Evolutionary conservation across 1,284 basidiomycete genomes (phyloP).

Genomic region (Tylopilus sp.): DNA sequence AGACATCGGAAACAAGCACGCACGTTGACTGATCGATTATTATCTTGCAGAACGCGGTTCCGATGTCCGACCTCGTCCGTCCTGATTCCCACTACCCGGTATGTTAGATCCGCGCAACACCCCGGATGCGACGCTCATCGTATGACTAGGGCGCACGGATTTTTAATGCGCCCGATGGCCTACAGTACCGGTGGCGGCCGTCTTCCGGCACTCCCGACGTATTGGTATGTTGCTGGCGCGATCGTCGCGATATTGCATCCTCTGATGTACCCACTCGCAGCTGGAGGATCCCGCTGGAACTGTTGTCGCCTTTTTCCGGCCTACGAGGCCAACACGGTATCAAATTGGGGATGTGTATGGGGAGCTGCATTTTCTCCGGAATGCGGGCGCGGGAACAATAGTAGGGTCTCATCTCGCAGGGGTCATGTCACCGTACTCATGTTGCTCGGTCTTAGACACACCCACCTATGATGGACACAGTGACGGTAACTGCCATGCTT

Average conservation of each 20-base stretch:
- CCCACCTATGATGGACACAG: conserved; percentile 82
- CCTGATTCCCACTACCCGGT: conserved; percentile 58
- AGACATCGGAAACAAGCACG: conserved; percentile 1
- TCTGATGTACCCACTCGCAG: conserved; percentile 37
- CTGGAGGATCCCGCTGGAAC: conserved; percentile 65
- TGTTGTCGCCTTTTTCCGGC: conserved; percentile 74
- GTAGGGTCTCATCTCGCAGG: conserved; percentile 38
- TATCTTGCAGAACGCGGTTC: conserved; percentile 56
- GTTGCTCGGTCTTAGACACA: conserved; percentile 54
- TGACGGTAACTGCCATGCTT: conserved; percentile 77
- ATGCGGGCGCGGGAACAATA: conserved; percentile 73
- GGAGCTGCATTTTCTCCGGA: conserved; percentile 75
- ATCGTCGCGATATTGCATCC: conserved; percentile 18
- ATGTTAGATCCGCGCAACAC: conserved; percentile 25
- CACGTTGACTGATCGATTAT: conserved; percentile 22
- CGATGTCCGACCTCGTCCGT: conserved; percentile 76
- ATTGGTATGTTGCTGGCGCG: conserved; percentile 46
- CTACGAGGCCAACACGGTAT: conserved; percentile 69
- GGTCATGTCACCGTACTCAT: conserved; percentile 24
- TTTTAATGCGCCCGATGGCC: conserved; percentile 78
- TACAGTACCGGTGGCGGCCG: conserved; percentile 72
- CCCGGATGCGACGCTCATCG: conserved; percentile 15
- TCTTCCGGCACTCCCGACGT: conserved; percentile 55
- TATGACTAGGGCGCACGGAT: conserved; percentile 52
- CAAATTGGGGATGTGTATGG: conserved; percentile 80